These are phyloP conservation scores for Dactylonectria macrodidyma DNA, from an alignment of 2,329 filamentous ascomycete species.

Conservation along the genomic window DNA sequence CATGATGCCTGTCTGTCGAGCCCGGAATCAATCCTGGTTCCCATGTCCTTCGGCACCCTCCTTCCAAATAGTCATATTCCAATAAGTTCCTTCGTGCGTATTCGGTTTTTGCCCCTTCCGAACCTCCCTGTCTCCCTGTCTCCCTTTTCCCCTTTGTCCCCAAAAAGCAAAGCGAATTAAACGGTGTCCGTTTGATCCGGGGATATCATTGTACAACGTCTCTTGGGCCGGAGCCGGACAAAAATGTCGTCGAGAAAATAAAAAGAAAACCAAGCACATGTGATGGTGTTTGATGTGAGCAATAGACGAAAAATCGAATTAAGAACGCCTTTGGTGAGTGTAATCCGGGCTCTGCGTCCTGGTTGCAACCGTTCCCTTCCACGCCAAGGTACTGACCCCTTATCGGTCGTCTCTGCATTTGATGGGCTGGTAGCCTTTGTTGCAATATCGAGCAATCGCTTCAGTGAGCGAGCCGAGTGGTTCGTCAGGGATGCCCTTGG, in stretches of 20 bases:
- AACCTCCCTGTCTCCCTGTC: conserved; percentile 13
- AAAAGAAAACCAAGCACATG: conserved; percentile 7
- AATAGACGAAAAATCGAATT: conserved; percentile 6
- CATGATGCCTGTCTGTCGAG: not conserved
- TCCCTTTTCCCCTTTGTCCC: conserved; percentile 16
- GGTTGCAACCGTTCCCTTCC: conserved; percentile 4
- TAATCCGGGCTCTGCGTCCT: conserved; percentile 21
- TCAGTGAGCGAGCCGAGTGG: not conserved
- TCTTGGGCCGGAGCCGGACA: conserved; percentile 22
- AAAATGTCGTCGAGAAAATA: not conserved
- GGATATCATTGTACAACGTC: conserved; percentile 39
- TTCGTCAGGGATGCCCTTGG: conserved; percentile 6
- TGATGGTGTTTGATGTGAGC: conserved; percentile 5
- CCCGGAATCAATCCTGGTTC: conserved; percentile 1
- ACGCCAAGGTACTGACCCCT: not conserved
- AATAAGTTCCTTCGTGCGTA: conserved; percentile 2
- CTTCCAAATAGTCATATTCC: conserved; percentile 1
- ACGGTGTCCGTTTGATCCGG: conserved; percentile 33
- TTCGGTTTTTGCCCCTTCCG: conserved; percentile 5
- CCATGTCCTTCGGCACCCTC: not conserved
- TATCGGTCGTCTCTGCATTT: conserved; percentile 9
- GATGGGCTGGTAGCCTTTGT: not conserved
- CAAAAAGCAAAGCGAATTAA: conserved; percentile 32
- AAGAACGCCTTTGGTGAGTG: conserved; percentile 16
- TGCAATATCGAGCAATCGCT: not conserved